phyloP scores from a whole-genome alignment of 129 eudicot species.

The Arctium minus region DNA sequence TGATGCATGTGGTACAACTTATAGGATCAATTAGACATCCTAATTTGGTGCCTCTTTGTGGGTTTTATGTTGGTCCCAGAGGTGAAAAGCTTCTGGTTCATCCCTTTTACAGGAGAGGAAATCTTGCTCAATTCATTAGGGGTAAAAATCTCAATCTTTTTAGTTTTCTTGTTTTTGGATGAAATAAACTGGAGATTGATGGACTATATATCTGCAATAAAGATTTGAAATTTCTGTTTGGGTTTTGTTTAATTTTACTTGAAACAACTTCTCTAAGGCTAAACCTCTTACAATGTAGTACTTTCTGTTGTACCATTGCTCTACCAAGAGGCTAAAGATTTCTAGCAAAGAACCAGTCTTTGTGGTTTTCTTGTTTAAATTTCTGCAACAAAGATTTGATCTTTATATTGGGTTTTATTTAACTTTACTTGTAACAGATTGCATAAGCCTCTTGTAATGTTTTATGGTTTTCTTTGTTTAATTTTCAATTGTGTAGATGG shows the following conservation, averaged over 20 bases:
- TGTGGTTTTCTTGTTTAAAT: neutral
- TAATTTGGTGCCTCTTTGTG: conserved; percentile 69
- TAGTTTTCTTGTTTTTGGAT: neutral
- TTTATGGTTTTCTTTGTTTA: neutral
- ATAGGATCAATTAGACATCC: conserved; percentile 63
- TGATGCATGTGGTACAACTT: conserved; percentile 37
- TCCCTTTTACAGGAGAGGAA: conserved; percentile 52
- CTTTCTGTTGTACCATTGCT: neutral
- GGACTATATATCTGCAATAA: neutral
- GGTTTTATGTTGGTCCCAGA: conserved; percentile 67
- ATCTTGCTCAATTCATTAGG: conserved; percentile 57
- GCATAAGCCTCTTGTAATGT: neutral
- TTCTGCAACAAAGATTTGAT: neutral
- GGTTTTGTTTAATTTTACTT: neutral
- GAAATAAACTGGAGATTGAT: neutral
- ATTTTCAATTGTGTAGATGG: conserved; percentile 37
- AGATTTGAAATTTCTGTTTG: neutral
- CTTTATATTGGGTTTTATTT: neutral
- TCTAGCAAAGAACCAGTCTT: neutral
- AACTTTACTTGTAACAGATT: neutral
- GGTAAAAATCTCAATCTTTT: conserved; percentile 33
- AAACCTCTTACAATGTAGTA: neutral
- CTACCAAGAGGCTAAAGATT: neutral
- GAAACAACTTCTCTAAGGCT: neutral
- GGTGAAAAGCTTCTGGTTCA: conserved; percentile 80